Conservation (phyloP, 1,284 basidiomycete genomes). For the Uromyces viciae-fabae region DNA sequence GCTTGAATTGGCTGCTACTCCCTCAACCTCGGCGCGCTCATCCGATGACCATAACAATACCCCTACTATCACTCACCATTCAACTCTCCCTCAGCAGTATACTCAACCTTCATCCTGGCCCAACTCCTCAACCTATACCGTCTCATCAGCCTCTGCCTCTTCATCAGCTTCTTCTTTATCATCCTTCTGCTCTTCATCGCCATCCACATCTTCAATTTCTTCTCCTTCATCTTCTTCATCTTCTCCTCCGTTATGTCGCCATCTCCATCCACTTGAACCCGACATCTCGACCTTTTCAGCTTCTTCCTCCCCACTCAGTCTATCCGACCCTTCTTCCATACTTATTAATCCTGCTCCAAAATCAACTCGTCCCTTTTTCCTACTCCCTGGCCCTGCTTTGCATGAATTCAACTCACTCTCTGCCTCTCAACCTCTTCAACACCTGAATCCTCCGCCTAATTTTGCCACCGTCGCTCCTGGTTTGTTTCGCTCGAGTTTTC, state of each 20-base stretch:
- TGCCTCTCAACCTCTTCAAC: neutral
- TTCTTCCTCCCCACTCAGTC: neutral
- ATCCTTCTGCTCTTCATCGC: neutral
- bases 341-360: neutral
- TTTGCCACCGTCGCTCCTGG: conserved; percentile 56
- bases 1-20: no score
- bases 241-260: neutral
- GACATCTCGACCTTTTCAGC: neutral
- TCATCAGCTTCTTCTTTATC: neutral
- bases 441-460: conserved; percentile 28
- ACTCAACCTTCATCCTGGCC: neutral
- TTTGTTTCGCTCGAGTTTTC: conserved; percentile 60
- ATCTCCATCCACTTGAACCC: neutral
- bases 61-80: neutral
- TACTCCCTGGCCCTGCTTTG: conserved; percentile 28
- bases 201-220: neutral
- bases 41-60: conserved; percentile 7
- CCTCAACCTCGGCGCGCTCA: neutral
- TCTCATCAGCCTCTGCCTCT: neutral
- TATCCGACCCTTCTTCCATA: neutral
- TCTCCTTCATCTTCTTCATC: conserved; percentile 21
- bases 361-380: conserved; percentile 1
- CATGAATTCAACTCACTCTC: neutral
- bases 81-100: neutral
- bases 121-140: neutral